These are phyloP conservation scores for Annona cherimola DNA, from an alignment of 164 flowering plant species.

Conservation along the genomic window DNA sequence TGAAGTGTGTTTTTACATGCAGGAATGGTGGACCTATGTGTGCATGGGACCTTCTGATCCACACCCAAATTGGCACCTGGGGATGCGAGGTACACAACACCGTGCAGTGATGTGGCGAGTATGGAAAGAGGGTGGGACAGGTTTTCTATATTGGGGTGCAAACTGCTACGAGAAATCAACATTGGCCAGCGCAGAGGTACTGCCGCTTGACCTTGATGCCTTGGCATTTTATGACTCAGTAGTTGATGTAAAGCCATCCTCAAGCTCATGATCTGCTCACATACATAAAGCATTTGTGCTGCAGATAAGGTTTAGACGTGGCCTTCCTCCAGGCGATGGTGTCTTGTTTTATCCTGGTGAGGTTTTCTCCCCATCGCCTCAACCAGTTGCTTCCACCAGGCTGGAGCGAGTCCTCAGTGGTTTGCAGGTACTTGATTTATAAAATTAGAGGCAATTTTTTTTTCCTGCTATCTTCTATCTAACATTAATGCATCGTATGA, in stretches of 20 bases:
- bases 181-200: constrained; percentile 89
- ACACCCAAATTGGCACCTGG: constrained; percentile 97
- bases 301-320: constrained; percentile 88
- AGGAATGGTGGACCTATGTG: constrained; percentile 99
- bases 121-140: constrained; percentile 97
- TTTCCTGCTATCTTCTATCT: neutral
- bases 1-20: constrained; percentile 9
- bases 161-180: constrained; percentile 97
- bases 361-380: constrained; percentile 66
- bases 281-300: neutral
- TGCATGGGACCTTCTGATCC: constrained; percentile 99
- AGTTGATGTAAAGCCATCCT: neutral
- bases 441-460: neutral
- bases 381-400: constrained; percentile 86
- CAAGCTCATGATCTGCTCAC: neutral
- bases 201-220: constrained; percentile 3
- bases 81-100: constrained; percentile 98
- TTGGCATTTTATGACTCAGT: neutral
- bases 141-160: constrained; percentile 95
- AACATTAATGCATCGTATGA: neutral
- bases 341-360: constrained; percentile 94
- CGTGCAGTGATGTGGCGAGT: constrained; percentile 99
- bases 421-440: constrained; percentile 56
- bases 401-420: constrained; percentile 90
- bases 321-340: constrained; percentile 98